Conservation (phyloP, 305 asterid genomes). For the Solanum hybrid region DNA sequence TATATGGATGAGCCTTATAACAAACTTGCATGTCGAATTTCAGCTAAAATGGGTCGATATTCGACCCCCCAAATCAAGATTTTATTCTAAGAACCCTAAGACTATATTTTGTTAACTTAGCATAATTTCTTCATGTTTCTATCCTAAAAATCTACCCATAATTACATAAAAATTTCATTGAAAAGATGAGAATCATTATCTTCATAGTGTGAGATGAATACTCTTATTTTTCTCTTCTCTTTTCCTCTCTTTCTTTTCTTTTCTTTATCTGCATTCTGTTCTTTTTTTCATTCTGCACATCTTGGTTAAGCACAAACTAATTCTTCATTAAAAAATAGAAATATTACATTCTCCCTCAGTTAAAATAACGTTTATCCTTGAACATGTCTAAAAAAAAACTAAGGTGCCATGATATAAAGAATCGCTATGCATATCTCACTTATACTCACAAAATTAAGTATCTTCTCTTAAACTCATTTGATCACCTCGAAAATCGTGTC, state of each 20-base stretch:
- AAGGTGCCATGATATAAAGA: not conserved
- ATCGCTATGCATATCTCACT: not conserved
- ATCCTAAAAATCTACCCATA: not conserved
- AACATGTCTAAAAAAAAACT: not conserved
- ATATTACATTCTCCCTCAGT: not conserved
- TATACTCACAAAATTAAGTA: not conserved
- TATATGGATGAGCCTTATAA: not conserved
- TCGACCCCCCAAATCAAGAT: not conserved
- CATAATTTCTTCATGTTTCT: not conserved
- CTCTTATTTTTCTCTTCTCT: not conserved
- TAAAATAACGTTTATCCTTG: not conserved
- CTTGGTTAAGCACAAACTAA: not conserved
- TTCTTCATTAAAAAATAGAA: not conserved
- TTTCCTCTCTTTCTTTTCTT: not conserved
- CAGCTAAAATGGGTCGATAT: not conserved
- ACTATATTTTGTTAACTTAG: not conserved
- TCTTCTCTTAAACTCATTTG: not conserved
- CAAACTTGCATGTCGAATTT: not conserved
- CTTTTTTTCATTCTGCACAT: not conserved
- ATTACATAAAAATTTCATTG: not conserved
- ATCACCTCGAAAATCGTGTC: not conserved
- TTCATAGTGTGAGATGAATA: not conserved
- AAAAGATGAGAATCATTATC: not conserved
- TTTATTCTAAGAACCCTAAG: not conserved
- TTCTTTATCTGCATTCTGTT: not conserved